phyloP scores from a whole-genome alignment of 345 rosid species.

The Euphorbia lathyris region DNA sequence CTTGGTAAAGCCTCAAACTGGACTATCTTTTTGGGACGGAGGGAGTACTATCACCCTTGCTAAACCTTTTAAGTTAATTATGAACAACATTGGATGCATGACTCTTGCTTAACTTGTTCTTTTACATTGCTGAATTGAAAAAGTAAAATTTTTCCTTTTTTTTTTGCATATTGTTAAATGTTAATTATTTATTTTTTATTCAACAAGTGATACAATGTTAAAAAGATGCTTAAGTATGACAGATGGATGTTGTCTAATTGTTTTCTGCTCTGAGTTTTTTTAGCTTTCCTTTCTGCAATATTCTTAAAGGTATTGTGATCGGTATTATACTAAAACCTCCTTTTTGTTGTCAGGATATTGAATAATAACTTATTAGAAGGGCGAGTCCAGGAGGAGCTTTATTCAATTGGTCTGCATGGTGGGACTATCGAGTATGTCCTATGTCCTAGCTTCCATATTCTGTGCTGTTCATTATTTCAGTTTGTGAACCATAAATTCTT shows the following conservation, averaged over 20 bases:
- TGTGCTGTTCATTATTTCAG: background rate
- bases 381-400: slow-evolving; percentile 77
- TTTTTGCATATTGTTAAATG: background rate
- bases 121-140: background rate
- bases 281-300: background rate
- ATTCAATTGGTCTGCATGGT: slow-evolving; percentile 86
- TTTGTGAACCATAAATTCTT: background rate
- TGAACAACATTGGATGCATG: background rate
- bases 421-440: slow-evolving; percentile 81
- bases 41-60: background rate
- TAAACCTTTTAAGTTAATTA: background rate
- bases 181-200: background rate
- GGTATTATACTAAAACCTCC: background rate
- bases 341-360: slow-evolving; percentile 47
- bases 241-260: background rate
- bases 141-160: background rate
- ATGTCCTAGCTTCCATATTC: slow-evolving; percentile 4
- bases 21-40: too few relatives aligned
- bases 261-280: background rate
- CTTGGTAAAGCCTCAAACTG: too few relatives aligned
- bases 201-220: background rate
- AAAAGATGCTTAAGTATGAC: background rate
- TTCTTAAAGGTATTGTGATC: background rate
- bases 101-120: background rate
- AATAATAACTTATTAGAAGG: slow-evolving; percentile 74